phyloP scores from a whole-genome alignment of 2,329 filamentous ascomycete species.

The Clathrospora elynae region DNA sequence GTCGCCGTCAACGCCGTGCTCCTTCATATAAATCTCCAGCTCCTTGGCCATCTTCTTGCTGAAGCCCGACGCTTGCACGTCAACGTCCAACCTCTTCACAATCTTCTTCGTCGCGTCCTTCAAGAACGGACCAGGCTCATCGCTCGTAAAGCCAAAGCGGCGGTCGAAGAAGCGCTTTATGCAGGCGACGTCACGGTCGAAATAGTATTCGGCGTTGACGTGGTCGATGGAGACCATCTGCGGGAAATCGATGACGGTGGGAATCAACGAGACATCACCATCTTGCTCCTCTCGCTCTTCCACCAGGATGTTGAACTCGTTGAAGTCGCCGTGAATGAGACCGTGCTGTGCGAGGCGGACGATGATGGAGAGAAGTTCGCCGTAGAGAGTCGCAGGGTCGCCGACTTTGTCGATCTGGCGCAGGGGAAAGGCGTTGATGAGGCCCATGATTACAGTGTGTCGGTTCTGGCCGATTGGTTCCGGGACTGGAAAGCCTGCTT shows the following conservation, averaged over 20 bases:
- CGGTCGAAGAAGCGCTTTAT: conserved; percentile 93
- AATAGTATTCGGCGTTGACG: conserved; percentile 92
- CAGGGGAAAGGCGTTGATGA: conserved; percentile 90
- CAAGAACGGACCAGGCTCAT: conserved; percentile 83
- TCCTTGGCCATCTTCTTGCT: conserved; percentile 97
- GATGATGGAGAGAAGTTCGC: conserved; percentile 87
- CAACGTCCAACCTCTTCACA: conserved; percentile 79
- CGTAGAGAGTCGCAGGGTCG: conserved; percentile 83
- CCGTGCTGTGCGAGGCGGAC: conserved; percentile 82
- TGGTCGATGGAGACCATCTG: conserved; percentile 98
- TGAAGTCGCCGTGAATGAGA: conserved; percentile 96
- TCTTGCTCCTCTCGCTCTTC: conserved; percentile 65
- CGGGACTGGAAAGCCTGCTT: conserved; percentile 88
- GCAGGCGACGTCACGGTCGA: conserved; percentile 93
- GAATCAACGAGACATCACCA: conserved; percentile 63
- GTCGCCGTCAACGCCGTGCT: conserved; percentile 64
- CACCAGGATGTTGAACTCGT: conserved; percentile 98
- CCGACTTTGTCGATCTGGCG: conserved; percentile 85
- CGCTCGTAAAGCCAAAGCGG: conserved; percentile 83
- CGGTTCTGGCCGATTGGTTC: conserved; percentile 86
- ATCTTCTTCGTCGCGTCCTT: conserved; percentile 75
- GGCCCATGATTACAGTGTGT: conserved; percentile 94
- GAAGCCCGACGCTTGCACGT: conserved; percentile 91
- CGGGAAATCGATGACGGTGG: conserved; percentile 94
- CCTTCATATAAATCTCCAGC: conserved; percentile 85